Percentiles rank a stretch among this genome's conserved stretches.
phyloP scores from a whole-genome alignment of 2,329 filamentous ascomycete species.

The Ophiognomonia clavigignenti-juglandacearum region DNA sequence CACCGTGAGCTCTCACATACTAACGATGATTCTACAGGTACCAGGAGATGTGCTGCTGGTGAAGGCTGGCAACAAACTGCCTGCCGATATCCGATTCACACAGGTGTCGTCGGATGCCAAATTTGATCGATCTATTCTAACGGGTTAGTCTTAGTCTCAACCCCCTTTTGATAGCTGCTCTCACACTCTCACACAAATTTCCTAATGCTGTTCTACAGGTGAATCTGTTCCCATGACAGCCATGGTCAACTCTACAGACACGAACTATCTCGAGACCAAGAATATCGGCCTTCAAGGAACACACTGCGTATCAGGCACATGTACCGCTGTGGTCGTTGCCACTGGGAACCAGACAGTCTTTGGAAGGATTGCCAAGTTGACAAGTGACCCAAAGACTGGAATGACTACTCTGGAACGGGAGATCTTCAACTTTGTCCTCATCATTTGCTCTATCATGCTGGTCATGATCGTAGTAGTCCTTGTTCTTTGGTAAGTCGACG shows the following conservation, averaged over 20 bases:
- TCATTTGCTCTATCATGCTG: slow-evolving; percentile 65
- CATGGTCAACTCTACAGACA: slow-evolving; percentile 61
- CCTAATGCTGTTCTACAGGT: slow-evolving; percentile 40
- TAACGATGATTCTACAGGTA: slow-evolving; percentile 28
- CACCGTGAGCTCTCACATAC: too few species aligned
- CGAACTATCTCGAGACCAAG: slow-evolving; percentile 71
- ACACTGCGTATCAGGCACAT: slow-evolving; percentile 66
- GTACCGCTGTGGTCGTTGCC: slow-evolving; percentile 62
- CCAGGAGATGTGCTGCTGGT: slow-evolving; percentile 66
- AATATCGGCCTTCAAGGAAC: slow-evolving; percentile 77
- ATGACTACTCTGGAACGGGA: slow-evolving; percentile 69
- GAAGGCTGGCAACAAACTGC: slow-evolving; percentile 68
- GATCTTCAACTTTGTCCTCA: slow-evolving; percentile 65
- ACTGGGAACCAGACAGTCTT: slow-evolving; percentile 72
- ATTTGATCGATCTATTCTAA: slow-evolving; percentile 70
- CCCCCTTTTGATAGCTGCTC: too few species aligned
- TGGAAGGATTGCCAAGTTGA: slow-evolving; percentile 68
- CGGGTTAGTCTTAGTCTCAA: slow-evolving; percentile 37
- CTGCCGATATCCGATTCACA: slow-evolving; percentile 67
- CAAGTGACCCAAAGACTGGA: slow-evolving; percentile 62
- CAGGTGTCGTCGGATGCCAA: slow-evolving; percentile 64
- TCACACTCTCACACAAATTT: too few species aligned
- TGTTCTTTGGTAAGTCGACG: slow-evolving; percentile 56
- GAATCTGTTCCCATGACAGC: slow-evolving; percentile 62
- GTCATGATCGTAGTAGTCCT: slow-evolving; percentile 61